Percentiles rank a stretch among this genome's conserved stretches.
These are phyloP conservation scores for Micractinium sp. DNA, from an alignment of 139 green algal genomes.

Conservation along the genomic window DNA sequence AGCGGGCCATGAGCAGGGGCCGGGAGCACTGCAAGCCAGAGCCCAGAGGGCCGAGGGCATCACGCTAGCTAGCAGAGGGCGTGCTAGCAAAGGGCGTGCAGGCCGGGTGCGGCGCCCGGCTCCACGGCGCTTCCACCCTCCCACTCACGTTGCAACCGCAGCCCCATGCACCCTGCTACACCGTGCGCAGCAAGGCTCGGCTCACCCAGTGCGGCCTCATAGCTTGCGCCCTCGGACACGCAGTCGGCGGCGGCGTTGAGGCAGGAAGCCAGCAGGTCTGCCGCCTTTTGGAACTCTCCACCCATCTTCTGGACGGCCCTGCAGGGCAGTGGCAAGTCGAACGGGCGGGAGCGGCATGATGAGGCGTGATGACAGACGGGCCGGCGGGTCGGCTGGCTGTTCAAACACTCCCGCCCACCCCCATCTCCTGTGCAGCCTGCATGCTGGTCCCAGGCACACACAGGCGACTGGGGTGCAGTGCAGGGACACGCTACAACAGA, in stretches of 20 bases:
- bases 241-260: constrained; percentile 3
- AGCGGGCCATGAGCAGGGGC: not conserved
- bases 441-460: too few relatives aligned
- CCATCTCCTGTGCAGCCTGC: not conserved
- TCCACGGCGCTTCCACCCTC: not conserved
- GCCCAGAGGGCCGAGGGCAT: too few relatives aligned
- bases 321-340: not conserved
- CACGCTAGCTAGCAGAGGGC: too few relatives aligned
- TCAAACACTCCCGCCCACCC: too few relatives aligned
- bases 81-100: not conserved
- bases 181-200: too few relatives aligned
- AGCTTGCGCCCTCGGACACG: not conserved
- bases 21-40: too few relatives aligned
- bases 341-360: not conserved
- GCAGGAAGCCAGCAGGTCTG: not conserved
- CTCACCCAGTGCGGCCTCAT: constrained; percentile 10
- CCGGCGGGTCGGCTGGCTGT: not conserved
- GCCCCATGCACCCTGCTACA: too few relatives aligned
- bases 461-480: too few relatives aligned
- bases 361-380: not conserved
- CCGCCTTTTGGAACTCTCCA: not conserved
- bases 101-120: too few relatives aligned
- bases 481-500: too few relatives aligned
- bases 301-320: constrained; percentile 15
- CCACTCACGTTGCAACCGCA: too few relatives aligned